Percentiles rank a stretch among this genome's conserved stretches.
phyloP scores from a whole-genome alignment of 2,329 filamentous ascomycete genomes.

The Verticillium dahliae region DNA sequence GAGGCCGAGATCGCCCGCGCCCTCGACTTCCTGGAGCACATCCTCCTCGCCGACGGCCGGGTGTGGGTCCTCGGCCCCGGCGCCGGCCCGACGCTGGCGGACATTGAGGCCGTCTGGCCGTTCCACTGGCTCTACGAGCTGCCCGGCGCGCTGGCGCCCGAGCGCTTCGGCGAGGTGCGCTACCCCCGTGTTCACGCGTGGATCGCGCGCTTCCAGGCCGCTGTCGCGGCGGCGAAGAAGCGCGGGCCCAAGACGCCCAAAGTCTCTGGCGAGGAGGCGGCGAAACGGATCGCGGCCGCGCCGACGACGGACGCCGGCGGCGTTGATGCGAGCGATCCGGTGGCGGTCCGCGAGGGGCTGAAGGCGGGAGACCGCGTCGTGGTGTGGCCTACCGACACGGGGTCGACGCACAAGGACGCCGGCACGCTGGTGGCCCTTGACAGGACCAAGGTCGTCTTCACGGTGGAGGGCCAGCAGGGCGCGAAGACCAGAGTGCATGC shows the following conservation, averaged over 20 bases:
- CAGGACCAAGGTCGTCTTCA: conserved; percentile 50
- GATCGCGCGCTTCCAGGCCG: conserved; percentile 53
- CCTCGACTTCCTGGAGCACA: conserved; percentile 54
- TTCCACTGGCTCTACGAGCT: conserved; percentile 59
- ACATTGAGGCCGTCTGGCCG: conserved; percentile 64
- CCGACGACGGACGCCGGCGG: not conserved
- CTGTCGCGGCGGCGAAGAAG: conserved; percentile 33
- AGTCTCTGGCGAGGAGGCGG: conserved; percentile 49
- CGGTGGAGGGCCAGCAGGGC: conserved; percentile 34
- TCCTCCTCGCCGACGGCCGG: conserved; percentile 58
- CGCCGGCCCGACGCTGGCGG: conserved; percentile 46
- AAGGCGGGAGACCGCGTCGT: conserved; percentile 46
- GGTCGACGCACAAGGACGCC: conserved; percentile 49
- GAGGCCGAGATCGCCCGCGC: conserved; percentile 45
- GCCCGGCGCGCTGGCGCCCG: conserved; percentile 45
- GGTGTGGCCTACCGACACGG: conserved; percentile 58
- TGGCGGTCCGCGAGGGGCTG: conserved; percentile 36
- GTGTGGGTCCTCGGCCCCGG: conserved; percentile 53
- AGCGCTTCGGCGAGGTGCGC: conserved; percentile 39
- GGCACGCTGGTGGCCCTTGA: conserved; percentile 49
- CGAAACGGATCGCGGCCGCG: conserved; percentile 31
- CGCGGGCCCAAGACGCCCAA: conserved; percentile 25
- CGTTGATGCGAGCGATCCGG: not conserved
- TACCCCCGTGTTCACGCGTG: conserved; percentile 59
- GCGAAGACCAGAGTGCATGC: conserved; percentile 48